Evolutionary conservation across 495 filamentous ascomycete species (phyloP).

Genomic region (Glutinoglossum americanum): DNA sequence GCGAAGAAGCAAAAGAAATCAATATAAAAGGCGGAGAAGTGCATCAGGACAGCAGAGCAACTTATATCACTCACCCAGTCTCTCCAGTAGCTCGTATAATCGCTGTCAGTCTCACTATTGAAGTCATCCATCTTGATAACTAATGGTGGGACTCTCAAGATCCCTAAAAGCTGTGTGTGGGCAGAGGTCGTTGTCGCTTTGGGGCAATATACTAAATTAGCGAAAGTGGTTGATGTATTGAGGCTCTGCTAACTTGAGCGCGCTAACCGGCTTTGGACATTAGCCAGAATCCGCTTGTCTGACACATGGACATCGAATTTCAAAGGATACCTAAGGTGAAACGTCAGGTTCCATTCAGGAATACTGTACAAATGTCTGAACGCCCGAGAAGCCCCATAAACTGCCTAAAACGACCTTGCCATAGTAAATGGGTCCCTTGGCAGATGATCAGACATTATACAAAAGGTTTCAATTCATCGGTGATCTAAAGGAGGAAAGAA

Average conservation of each 20-base stretch:
- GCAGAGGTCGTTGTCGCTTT: background rate
- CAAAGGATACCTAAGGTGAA: background rate
- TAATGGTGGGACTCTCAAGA: background rate
- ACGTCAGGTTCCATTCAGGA: background rate
- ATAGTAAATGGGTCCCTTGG: background rate
- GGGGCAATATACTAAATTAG: background rate
- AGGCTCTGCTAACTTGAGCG: background rate
- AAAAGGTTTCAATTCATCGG: background rate
- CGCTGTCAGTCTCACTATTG: conserved; percentile 91
- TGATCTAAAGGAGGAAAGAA: background rate
- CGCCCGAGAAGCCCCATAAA: background rate
- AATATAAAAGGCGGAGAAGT: background rate
- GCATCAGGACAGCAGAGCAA: background rate
- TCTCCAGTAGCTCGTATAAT: conserved; percentile 98
- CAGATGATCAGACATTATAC: background rate
- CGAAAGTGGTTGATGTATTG: background rate
- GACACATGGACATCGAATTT: no score
- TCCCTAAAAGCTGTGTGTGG: background rate
- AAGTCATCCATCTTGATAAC: conserved; percentile 66
- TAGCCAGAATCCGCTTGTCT: no score
- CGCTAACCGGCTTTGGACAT: no score
- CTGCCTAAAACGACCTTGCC: background rate
- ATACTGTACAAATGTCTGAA: background rate
- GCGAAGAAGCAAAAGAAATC: background rate
- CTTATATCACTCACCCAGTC: conserved; percentile 66